phyloP scores from a whole-genome alignment of 495 filamentous ascomycete species.

The Penicillium robsamsonii region DNA sequence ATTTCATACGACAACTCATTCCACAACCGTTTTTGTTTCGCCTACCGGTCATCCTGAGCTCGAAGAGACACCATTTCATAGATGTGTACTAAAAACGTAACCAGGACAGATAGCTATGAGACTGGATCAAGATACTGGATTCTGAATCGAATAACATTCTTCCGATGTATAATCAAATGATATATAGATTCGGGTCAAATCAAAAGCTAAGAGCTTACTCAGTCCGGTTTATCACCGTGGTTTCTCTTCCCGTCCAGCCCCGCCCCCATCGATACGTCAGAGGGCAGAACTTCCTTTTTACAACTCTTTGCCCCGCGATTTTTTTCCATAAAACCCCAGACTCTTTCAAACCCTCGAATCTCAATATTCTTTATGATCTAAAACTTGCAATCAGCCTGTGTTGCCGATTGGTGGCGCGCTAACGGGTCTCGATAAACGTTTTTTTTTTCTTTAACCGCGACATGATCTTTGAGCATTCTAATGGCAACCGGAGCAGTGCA shows the following conservation, averaged over 20 bases:
- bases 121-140: slow-evolving; percentile 8
- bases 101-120: neutral
- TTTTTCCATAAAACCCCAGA: neutral
- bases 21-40: neutral
- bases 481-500: slow-evolving; percentile 48
- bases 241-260: slow-evolving; percentile 24
- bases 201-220: slow-evolving; percentile 17
- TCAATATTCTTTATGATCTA: slow-evolving; percentile 22
- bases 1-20: neutral
- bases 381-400: slow-evolving; percentile 17
- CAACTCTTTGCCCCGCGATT: slow-evolving; percentile 22
- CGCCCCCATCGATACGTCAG: slow-evolving; percentile 30
- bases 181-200: slow-evolving; percentile 25
- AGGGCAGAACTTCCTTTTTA: slow-evolving; percentile 24
- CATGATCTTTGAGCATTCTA: slow-evolving; percentile 37
- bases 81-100: neutral
- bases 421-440: slow-evolving; percentile 24
- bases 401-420: slow-evolving; percentile 30
- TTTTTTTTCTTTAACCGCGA: slow-evolving; percentile 24
- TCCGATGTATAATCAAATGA: slow-evolving; percentile 14
- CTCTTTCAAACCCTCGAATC: neutral
- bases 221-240: slow-evolving; percentile 32
- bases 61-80: neutral
- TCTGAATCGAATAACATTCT: slow-evolving; percentile 16
- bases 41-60: slow-evolving; percentile 1